A percentile compares a stretch with the other conserved stretches of the same genome.
Evolutionary conservation across 345 rosid species (phyloP).

Genomic region (Alliaria petiolata): DNA sequence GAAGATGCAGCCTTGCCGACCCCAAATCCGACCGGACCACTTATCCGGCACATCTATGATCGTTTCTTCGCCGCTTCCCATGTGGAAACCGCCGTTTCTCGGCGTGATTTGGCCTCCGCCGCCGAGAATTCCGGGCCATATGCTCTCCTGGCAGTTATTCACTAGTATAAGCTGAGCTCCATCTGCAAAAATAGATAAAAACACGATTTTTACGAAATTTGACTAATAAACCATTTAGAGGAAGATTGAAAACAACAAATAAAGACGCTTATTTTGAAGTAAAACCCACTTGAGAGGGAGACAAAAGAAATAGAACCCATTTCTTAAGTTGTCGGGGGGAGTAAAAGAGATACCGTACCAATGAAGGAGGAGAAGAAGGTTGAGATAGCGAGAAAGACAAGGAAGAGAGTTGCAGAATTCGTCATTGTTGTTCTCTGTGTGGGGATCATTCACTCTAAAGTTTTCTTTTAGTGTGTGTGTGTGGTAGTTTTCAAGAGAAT

Average conservation of each 20-base stretch:
- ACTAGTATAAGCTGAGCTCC: slow-evolving; percentile 73
- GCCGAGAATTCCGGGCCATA: slow-evolving; percentile 91
- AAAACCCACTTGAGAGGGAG: background rate
- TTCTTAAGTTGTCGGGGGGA: background rate
- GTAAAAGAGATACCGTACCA: slow-evolving; percentile 23
- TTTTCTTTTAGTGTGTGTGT: background rate
- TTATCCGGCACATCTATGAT: slow-evolving; percentile 63
- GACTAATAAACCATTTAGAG: too few relatives aligned
- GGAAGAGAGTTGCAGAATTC: slow-evolving; percentile 25
- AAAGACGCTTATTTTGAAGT: background rate
- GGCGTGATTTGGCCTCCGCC: slow-evolving; percentile 58
- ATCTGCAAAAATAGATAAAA: slow-evolving; percentile 30
- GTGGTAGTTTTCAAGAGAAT: background rate
- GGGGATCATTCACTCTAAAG: slow-evolving; percentile 12
- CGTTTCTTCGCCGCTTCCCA: slow-evolving; percentile 61
- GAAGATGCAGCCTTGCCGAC: slow-evolving; percentile 73
- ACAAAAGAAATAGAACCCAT: background rate
- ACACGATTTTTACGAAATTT: background rate
- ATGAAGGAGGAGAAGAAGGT: slow-evolving; percentile 17
- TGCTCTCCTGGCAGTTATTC: slow-evolving; percentile 71
- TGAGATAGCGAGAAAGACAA: slow-evolving; percentile 32
- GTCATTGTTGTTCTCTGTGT: slow-evolving; percentile 33
- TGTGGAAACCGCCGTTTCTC: slow-evolving; percentile 59
- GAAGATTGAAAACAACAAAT: too few relatives aligned
- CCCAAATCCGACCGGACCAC: slow-evolving; percentile 92